A percentile compares a stretch with the other conserved stretches of the same genome.
These are phyloP conservation scores for Lachnellula arida DNA, from an alignment of 2,329 filamentous ascomycete species.

Conservation along the genomic window DNA sequence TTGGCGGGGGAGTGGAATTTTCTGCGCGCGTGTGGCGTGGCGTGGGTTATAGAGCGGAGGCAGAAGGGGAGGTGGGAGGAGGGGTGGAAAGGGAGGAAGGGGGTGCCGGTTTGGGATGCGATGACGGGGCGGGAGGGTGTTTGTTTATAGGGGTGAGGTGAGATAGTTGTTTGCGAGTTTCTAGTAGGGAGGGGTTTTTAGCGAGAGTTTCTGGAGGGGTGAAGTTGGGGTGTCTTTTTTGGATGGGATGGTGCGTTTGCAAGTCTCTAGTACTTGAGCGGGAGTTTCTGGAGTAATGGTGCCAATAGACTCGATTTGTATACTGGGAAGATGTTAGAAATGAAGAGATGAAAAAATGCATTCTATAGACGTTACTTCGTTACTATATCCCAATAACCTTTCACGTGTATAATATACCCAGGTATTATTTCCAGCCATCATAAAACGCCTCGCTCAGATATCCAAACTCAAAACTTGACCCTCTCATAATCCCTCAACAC, in stretches of 20 bases:
- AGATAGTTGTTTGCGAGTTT: background rate
- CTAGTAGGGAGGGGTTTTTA: too few relatives aligned
- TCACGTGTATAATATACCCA: background rate
- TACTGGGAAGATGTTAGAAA: too few relatives aligned
- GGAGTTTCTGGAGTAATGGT: too few relatives aligned
- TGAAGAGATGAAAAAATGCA: too few relatives aligned
- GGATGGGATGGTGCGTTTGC: too few relatives aligned
- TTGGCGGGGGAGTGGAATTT: background rate
- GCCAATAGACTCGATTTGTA: too few relatives aligned
- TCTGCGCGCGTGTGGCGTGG: too few relatives aligned
- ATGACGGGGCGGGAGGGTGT: background rate
- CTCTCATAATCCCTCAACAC: conserved; percentile 13
- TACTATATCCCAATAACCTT: background rate
- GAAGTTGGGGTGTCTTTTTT: background rate
- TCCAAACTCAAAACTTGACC: conserved; percentile 16
- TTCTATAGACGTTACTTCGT: too few relatives aligned
- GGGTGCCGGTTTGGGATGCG: conserved; percentile 1
- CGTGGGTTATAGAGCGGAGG: too few relatives aligned
- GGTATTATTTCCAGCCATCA: background rate
- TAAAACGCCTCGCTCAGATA: background rate
- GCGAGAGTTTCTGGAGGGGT: background rate
- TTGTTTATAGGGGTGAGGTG: background rate
- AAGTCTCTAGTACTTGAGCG: too few relatives aligned
- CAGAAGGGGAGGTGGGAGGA: background rate
- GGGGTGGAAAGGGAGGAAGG: background rate